Evolutionary conservation across 768 basidiomycete species (phyloP).

Genomic region (Leccinum disarticulatum): DNA sequence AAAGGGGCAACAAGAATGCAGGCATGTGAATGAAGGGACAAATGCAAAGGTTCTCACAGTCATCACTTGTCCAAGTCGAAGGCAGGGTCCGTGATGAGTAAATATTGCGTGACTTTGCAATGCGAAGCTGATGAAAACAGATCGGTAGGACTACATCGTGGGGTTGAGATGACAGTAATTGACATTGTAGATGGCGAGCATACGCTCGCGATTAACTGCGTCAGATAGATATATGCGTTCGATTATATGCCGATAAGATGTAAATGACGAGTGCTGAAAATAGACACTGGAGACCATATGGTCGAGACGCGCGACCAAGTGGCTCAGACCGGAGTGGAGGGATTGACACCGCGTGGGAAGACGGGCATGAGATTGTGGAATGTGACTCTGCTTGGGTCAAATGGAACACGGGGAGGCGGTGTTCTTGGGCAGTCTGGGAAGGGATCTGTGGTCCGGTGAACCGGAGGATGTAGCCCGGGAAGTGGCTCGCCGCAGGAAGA

Average conservation of each 20-base stretch:
- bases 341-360: slow-evolving; percentile 33
- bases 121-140: slow-evolving; percentile 15
- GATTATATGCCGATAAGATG: slow-evolving; percentile 34
- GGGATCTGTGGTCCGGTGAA: slow-evolving; percentile 31
- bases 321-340: slow-evolving; percentile 13
- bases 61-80: slow-evolving; percentile 29
- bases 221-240: slow-evolving; percentile 26
- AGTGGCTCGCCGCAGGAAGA: slow-evolving; percentile 14
- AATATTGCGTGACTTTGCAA: slow-evolving; percentile 22
- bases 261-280: slow-evolving; percentile 12
- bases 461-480: slow-evolving; percentile 20
- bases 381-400: slow-evolving; percentile 48
- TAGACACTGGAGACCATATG: slow-evolving; percentile 1
- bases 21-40: slow-evolving; percentile 20
- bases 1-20: slow-evolving; percentile 24
- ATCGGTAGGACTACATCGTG: slow-evolving; percentile 30
- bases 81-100: slow-evolving; percentile 33
- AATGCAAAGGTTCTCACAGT: slow-evolving; percentile 13
- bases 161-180: slow-evolving; percentile 27
- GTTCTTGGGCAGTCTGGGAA: slow-evolving; percentile 28
- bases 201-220: slow-evolving; percentile 30
- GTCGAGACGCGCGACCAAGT: neutral
- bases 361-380: slow-evolving; percentile 68
- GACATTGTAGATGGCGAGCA: slow-evolving; percentile 19
- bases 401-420: slow-evolving; percentile 36